These are phyloP conservation scores for barrel medic (Medicago truncatula) DNA, from an alignment of 306 rosid genomes.

Conservation along the genomic window MtrunA17r5.0-ANR NC_053048.1:17834501-17835000, in stretches of 20 bases:
- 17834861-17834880: background rate
- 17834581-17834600: conserved; percentile 74
- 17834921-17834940: conserved; percentile 60
- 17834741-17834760: background rate
- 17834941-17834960: conserved; percentile 70
- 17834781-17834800: background rate
- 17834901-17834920: conserved; percentile 56
- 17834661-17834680: conserved; percentile 50
- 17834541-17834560: conserved; percentile 77
- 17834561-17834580: conserved; percentile 74
- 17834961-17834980: conserved; percentile 78
- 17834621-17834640: conserved; percentile 72
- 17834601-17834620: conserved; percentile 63
- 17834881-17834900: conserved; percentile 12
- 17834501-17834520: conserved; percentile 85
- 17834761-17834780: background rate
- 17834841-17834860: background rate
- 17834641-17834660: conserved; percentile 79
- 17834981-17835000: conserved; percentile 57
- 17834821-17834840: background rate
- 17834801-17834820: background rate
- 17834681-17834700: background rate
- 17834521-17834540: conserved; percentile 64
- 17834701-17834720: background rate
- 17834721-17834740: background rate